A percentile compares a stretch with the other conserved stretches of the same genome.
These are phyloP conservation scores for Malassezia furfur DNA, from an alignment of 1,284 basidiomycete species.

Conservation along the genomic window DNA sequence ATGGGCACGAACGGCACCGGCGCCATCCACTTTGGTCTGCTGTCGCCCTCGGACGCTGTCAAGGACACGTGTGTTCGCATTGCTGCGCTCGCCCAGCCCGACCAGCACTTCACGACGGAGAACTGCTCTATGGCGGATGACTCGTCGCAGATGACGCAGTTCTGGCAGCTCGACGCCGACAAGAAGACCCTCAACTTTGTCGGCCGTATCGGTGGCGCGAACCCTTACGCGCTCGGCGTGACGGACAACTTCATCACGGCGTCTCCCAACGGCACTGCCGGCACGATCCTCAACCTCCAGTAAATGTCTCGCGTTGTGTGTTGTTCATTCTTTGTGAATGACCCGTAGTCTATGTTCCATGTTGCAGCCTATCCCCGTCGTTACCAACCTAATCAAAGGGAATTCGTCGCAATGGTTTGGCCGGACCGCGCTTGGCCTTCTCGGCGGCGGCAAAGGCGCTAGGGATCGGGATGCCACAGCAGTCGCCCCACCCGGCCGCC, in stretches of 20 bases:
- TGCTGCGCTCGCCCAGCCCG: background rate
- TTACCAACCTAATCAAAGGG: constrained; percentile 15
- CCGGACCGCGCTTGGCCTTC: constrained; percentile 18
- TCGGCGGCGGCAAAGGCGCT: constrained; percentile 50
- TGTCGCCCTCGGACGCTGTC: background rate
- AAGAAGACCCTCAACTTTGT: background rate
- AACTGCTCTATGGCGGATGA: constrained; percentile 13
- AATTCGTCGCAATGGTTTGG: constrained; percentile 1
- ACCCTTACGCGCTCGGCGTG: background rate
- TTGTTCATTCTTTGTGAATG: background rate
- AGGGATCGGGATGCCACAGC: constrained; percentile 51
- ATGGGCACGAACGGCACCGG: background rate
- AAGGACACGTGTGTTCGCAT: constrained; percentile 1
- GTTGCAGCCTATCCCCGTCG: background rate
- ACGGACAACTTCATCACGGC: constrained; percentile 9
- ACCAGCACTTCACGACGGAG: constrained; percentile 1
- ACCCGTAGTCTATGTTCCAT: background rate
- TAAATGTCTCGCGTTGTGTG: background rate
- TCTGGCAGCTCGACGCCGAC: constrained; percentile 12
- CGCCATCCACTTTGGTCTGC: constrained; percentile 12
- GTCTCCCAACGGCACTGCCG: constrained; percentile 2
- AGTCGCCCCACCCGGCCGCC: constrained; percentile 69
- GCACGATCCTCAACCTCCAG: background rate
- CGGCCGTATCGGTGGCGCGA: background rate
- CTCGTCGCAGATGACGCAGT: constrained; percentile 13